Evolutionary conservation across 805 yeast species (phyloP).

Genomic region (Saccharomycopsis sp.): DNA sequence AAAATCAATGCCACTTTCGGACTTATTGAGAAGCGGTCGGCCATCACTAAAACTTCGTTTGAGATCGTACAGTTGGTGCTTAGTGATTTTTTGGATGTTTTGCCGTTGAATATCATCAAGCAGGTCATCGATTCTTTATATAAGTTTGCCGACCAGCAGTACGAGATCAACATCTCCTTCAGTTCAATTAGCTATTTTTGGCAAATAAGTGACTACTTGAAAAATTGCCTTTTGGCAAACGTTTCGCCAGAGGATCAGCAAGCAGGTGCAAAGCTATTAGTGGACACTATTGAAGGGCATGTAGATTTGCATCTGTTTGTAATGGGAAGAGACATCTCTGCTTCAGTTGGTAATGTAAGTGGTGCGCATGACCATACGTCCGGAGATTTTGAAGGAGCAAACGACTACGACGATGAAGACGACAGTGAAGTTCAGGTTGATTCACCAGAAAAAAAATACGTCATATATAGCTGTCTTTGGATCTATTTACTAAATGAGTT

Average conservation of each 20-base stretch:
- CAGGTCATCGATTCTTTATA: slow-evolving; percentile 64
- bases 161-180: slow-evolving; percentile 81
- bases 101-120: slow-evolving; percentile 61
- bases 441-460: slow-evolving; percentile 23
- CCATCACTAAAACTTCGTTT: slow-evolving; percentile 62
- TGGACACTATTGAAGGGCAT: slow-evolving; percentile 20
- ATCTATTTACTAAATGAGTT: slow-evolving; percentile 54
- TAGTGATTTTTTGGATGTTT: slow-evolving; percentile 71
- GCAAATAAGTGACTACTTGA: slow-evolving; percentile 76
- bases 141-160: slow-evolving; percentile 62
- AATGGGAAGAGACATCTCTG: neutral
- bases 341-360: neutral
- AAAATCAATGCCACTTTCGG: slow-evolving; percentile 29
- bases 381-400: neutral
- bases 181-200: slow-evolving; percentile 89
- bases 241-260: neutral
- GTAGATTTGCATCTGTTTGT: slow-evolving; percentile 25
- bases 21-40: slow-evolving; percentile 41
- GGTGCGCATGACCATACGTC: neutral
- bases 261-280: slow-evolving; percentile 14
- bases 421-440: slow-evolving; percentile 11
- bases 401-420: slow-evolving; percentile 1
- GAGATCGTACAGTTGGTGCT: slow-evolving; percentile 76
- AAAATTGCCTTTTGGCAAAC: slow-evolving; percentile 24
- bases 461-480: slow-evolving; percentile 45